Evolutionary conservation across 2,329 filamentous ascomycete species (phyloP), one percentile per base, ranked within the genome.

Genomic region (Diaporthe sp.): DNA sequence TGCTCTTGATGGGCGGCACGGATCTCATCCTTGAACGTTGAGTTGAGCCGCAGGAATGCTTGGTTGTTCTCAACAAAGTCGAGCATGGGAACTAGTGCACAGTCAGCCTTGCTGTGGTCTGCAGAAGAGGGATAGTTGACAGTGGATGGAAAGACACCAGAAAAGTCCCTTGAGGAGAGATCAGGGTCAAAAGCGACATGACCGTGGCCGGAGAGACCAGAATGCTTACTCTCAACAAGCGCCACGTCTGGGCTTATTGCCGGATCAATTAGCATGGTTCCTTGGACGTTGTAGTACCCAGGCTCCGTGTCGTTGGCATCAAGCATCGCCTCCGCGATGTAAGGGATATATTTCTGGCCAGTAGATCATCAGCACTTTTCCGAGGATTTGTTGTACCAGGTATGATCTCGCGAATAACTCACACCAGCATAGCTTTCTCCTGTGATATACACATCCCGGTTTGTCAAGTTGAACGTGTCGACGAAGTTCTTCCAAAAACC

Each of bases 401-500:
- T 39, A 12, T 13, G 3, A 53, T 27, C 13, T 53, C 13, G 4
- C 25, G 53, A 4, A 32, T 5, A 19, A 73, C 71, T 59, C 42
- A 73, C 71, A 10, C 71, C 71, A 61, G 71, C 61, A 69, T 73
- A 73, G 70, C 75, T 69, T 25, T 74, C 72, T 17, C 92, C 94
- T 0, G 92, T 89, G 73, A 96, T 88, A 81, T 92, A 95, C 10
- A 94, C 87, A 73, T 92, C 92, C 76, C 88, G 89, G 22, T 88
- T 87, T 35, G 92, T 86, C 78, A 94, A 85, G 9, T 83, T 85
- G 77, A 94, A 94, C 0, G 91, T 91, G 30, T 93, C 86, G 72
- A 94, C 83, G 76, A 94, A 94, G 82, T 94, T 94, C 83, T 92
- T 90, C 87, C 91, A 94, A 83, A 94, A 96, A 50, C 92, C 92